A percentile compares a stretch with the other conserved stretches of the same genome.
These are phyloP conservation scores for Achlya hypogyna DNA, from an alignment of 352 stramenopile species.

Conservation along the genomic window DNA sequence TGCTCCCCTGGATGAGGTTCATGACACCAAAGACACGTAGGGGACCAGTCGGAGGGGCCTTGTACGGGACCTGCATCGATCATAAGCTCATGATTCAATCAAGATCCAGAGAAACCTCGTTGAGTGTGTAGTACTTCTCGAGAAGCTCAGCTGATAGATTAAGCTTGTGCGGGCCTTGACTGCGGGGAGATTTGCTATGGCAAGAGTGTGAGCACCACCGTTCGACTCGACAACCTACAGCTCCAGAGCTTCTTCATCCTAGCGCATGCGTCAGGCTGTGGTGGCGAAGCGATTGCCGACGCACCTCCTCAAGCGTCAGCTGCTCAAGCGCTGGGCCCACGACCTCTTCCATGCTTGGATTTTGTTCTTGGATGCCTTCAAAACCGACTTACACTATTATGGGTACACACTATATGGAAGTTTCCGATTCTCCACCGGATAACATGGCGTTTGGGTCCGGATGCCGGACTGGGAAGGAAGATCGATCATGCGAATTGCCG, in stretches of 20 bases:
- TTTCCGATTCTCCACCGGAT: too few species aligned
- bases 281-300: too few species aligned
- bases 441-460: too few species aligned
- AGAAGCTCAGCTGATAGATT: conserved; percentile 13
- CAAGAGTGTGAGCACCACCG: neutral
- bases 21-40: conserved; percentile 74
- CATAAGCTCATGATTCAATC: neutral
- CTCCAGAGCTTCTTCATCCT: conserved; percentile 4
- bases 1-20: conserved; percentile 71
- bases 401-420: too few species aligned
- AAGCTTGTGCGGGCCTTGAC: neutral
- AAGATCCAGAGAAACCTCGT: neutral
- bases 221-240: neutral
- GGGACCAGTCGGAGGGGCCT: conserved; percentile 18
- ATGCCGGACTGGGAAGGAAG: too few species aligned
- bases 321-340: neutral
- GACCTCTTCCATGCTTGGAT: neutral
- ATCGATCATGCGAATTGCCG: neutral
- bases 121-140: neutral
- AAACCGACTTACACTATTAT: too few species aligned
- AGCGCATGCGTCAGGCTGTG: too few species aligned
- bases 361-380: too few species aligned
- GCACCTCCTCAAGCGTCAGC: neutral
- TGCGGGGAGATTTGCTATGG: conserved; percentile 16
- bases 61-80: neutral